Evolutionary conservation across 2,329 filamentous ascomycete genomes (phyloP), one percentile per base, ranked within the genome.

Genomic region (Epichloe bromicola): DNA sequence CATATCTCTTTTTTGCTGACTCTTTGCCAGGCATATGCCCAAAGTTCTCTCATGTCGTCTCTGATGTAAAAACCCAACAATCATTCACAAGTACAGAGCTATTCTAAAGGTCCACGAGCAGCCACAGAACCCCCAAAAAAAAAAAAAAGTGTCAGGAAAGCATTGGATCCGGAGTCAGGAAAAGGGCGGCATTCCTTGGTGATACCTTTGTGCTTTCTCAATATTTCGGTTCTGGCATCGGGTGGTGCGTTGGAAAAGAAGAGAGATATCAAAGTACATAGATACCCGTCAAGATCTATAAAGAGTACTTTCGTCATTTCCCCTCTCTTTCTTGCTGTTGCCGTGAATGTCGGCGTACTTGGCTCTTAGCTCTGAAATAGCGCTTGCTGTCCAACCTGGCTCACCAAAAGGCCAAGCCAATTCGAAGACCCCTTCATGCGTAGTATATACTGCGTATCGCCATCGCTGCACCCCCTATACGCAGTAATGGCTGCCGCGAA

Each of bases 1-100:
- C 46, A 33, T 19, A 23, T 14, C 14, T 40, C 17, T 20, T 56
- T 8, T 38, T 26, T 36, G 42, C 61, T 67, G 58, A 68, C 55
- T 38, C 46, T 47, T 34, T 48, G 12, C 19, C 53, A 88, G 85
- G 86, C 88, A 4, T 95, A 95, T 66, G 88, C 87, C 46, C 83
- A 88, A 63, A 90, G 79, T 67, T 89, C 87, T 53, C 78, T 94
- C 63, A 83, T 86, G 74, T 86, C 82, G 54, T 80, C 79, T 58
- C 76, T 89, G 74, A 83, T 88, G 78, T 86, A 76, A 60, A 53
- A 52, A 30, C 15, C 20, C 39, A 19, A 50, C 34, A 19, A 44
- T 44, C 33, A 44, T 42, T 30, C 26, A n/a, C 39, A 41, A 42
- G 47, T 19, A 36, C 33, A 49, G 30, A 43, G 15, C 20, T 34